Base-by-base conservation (phyloP, 2,329 filamentous ascomycete species). In the Monilinia laxa region DNA sequence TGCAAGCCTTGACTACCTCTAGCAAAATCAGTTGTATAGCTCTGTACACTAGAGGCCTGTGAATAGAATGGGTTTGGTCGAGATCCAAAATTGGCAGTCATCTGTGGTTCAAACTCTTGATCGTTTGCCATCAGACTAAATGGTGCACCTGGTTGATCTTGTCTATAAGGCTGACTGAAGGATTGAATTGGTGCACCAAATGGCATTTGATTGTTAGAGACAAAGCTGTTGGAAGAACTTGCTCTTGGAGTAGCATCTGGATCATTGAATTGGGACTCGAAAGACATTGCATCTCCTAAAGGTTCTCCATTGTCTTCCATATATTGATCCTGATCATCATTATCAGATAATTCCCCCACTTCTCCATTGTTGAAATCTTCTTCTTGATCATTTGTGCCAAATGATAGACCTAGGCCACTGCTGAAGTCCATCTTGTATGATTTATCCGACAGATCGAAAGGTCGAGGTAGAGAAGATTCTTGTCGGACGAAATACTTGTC, bases 381-480 rank as follows among this genome's bases (percentile, higher is more conserved):
- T 4, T 59, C n/a, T n/a, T 59, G 42, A 49, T 65, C 2, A 3
- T 4, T 35, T 38, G 28, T 40, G 20, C n/a, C 53, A 25, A 65
- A 65, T 5, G 53, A 58, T 14, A 65, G 31, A 18, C 62, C 62
- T 2, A 65, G 55, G 2, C 62, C 62, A 20, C 23, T 28, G n/a
- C 31, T 57, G 16, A 23, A 65, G 18, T 65, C 28, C 62, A 65
- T 65, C 1, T 40, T 59, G 53, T 49, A 10, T 18, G 42, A 25
- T 23, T 23, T 49, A 18, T 49, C 23, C 42, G 40, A 58, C 45
- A 16, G 56, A n/a, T n/a, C 18, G 11, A 31, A 2, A 35, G 16
- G 20, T 12, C 1, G 20, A 60, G 20, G 7, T 23, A 4, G 20
- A 11, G 20, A 31, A 35, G 20, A 18, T 38, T 38, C 18, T 28